These are phyloP conservation scores for Mimosa bimucronata DNA, from an alignment of 306 rosid genomes.

Conservation along the genomic window DNA sequence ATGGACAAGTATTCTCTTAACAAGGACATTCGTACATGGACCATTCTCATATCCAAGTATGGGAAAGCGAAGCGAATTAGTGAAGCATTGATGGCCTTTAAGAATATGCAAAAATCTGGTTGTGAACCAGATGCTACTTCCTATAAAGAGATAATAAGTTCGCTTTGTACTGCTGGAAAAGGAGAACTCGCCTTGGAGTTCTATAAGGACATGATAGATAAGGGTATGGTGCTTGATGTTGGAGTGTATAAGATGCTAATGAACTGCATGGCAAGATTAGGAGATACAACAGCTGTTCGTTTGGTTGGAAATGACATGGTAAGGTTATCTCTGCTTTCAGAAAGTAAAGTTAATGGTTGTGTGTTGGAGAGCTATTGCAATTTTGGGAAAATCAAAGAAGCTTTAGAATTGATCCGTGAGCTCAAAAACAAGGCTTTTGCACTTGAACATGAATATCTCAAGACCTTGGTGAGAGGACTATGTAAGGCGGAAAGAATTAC, in stretches of 20 bases:
- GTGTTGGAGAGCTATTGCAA: slow-evolving; percentile 75
- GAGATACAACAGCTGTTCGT: slow-evolving; percentile 60
- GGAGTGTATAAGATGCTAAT: slow-evolving; percentile 56
- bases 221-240: slow-evolving; percentile 61
- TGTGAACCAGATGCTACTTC: slow-evolving; percentile 67
- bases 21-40: slow-evolving; percentile 80
- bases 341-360: slow-evolving; percentile 50
- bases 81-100: slow-evolving; percentile 59
- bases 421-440: slow-evolving; percentile 64
- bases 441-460: slow-evolving; percentile 60
- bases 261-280: slow-evolving; percentile 63
- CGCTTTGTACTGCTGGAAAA: slow-evolving; percentile 70
- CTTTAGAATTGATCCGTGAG: slow-evolving; percentile 76
- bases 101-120: slow-evolving; percentile 64
- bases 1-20: slow-evolving; percentile 55
- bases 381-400: slow-evolving; percentile 71
- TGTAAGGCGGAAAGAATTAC: slow-evolving; percentile 65
- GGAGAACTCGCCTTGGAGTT: slow-evolving; percentile 84
- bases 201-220: slow-evolving; percentile 70
- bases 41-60: slow-evolving; percentile 69
- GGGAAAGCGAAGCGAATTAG: slow-evolving; percentile 72
- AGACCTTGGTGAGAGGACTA: slow-evolving; percentile 76
- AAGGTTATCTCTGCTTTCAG: slow-evolving; percentile 55
- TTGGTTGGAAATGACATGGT: slow-evolving; percentile 71
- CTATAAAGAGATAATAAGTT: slow-evolving; percentile 54